Evolutionary conservation across 2,329 filamentous ascomycete species (phyloP), one percentile per base, ranked within the genome.

Genomic region (Coniosporium tulheliwenetii): DNA sequence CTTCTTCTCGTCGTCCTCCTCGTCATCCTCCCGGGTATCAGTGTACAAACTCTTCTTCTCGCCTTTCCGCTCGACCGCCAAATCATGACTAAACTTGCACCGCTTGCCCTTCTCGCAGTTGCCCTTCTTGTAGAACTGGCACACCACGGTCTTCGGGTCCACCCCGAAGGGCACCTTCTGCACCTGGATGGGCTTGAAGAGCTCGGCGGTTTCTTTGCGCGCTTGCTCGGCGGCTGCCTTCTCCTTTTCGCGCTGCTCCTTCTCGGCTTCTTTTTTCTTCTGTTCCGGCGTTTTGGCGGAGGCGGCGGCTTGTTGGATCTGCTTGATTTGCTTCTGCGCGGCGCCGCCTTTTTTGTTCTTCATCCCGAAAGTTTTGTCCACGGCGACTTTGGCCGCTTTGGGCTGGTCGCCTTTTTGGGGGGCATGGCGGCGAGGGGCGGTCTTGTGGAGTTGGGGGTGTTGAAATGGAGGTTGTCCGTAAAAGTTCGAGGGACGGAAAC

Each of bases 281-380:
- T 91, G 81, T 43, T 95, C 89, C 15, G 85, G 76, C n/a, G 73
- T 81, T 45, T 85, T 85, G 51, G 81, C 79, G 42, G 74, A 71
- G 50, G 81, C 77, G 40, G 79, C 73, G 53, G 86, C 81, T 37
- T 79, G 73, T 50, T 79, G 67, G 60, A 98, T 75, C 54, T 86
- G 83, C 44, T 83, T 80, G 58, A 98, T 96, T 51, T 87, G 77
- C 64, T 79, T 93, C 66, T 96, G 85, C 41, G 86, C 89, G 40
- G 77, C 79, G 43, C 77, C 81, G 51, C 91, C 91, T 72, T 95
- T 98, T 71, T 98, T 98, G 60, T 98, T 98, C 69, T 98, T 98
- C 91, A 98, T 96, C 53, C 91, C 91, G 71, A 98, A 98, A 38
- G 91, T 94, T 68, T 89, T 91, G 70, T 98, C 91, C 47, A 91